phyloP scores from a whole-genome alignment of 202 grass and related monocot genomes.

The Miscanthus sacchariflorus region DNA sequence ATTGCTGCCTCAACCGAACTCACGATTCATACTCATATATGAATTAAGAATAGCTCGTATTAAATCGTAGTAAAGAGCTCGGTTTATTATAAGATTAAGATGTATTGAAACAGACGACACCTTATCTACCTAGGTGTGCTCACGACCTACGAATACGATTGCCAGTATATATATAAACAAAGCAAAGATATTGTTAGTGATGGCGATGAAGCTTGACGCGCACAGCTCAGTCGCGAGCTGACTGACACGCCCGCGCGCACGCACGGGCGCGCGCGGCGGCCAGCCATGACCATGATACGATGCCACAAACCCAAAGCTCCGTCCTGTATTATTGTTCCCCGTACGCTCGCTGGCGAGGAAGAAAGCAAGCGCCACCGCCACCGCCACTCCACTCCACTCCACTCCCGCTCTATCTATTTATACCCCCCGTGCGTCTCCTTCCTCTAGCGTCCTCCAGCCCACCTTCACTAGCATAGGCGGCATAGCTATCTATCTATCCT shows the following conservation, averaged over 20 bases:
- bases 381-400: background rate
- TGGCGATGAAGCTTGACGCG: constrained; percentile 17
- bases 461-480: background rate
- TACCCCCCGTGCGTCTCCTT: background rate
- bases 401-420: background rate
- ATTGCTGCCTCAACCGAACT: too few species aligned
- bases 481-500: too few species aligned
- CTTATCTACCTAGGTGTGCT: background rate
- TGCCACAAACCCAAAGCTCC: too few species aligned
- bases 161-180: background rate
- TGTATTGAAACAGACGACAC: background rate
- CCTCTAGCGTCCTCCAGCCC: background rate
- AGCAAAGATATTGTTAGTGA: background rate
- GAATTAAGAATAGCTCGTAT: too few species aligned
- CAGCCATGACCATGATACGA: too few species aligned
- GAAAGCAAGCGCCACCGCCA: background rate
- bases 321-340: too few species aligned
- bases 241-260: constrained; percentile 37
- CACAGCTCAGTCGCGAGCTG: constrained; percentile 9
- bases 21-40: too few species aligned
- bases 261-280: too few species aligned
- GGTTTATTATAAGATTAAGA: too few species aligned
- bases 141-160: background rate
- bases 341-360: background rate
- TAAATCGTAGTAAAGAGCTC: too few species aligned